phyloP scores from a whole-genome alignment of 371 early-diverging fungal genomes.

The Pancytospora epiphaga region DNA sequence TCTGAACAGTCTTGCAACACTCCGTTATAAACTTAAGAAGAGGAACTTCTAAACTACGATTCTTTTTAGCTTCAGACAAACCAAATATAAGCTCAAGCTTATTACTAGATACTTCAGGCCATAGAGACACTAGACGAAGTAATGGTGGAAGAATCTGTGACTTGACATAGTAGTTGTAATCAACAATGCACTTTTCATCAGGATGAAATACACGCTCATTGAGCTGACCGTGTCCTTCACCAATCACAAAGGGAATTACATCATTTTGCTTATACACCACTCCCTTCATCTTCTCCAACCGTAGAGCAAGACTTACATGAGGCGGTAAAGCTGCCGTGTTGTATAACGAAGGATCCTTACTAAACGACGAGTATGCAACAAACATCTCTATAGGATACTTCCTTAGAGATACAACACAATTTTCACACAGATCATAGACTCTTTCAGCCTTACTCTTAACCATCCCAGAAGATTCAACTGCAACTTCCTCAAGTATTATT shows the following conservation, averaged over 20 bases:
- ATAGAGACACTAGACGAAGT: slow-evolving; percentile 21
- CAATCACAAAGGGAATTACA: slow-evolving; percentile 86
- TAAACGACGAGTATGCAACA: slow-evolving; percentile 73
- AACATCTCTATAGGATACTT: slow-evolving; percentile 69
- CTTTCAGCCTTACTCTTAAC: slow-evolving; percentile 4
- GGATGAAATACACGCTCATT: slow-evolving; percentile 76
- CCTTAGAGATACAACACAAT: slow-evolving; percentile 1
- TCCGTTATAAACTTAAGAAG: slow-evolving; percentile 35
- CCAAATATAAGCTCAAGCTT: slow-evolving; percentile 41
- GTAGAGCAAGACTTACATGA: slow-evolving; percentile 84
- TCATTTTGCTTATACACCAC: slow-evolving; percentile 71
- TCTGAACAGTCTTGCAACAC: slow-evolving; percentile 55
- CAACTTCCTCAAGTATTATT: slow-evolving; percentile 44
- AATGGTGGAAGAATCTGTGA: slow-evolving; percentile 89
- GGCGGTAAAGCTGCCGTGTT: slow-evolving; percentile 76
- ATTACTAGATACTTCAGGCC: slow-evolving; percentile 11
- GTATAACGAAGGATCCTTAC: slow-evolving; percentile 82
- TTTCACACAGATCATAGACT: slow-evolving; percentile 22
- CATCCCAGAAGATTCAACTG: not conserved
- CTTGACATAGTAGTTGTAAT: slow-evolving; percentile 84
- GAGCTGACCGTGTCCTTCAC: slow-evolving; percentile 62
- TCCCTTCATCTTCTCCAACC: slow-evolving; percentile 67
- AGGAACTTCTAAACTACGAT: not conserved
- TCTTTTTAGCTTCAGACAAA: slow-evolving; percentile 8
- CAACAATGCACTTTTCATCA: slow-evolving; percentile 66